Evolutionary conservation across 208 protist species (phyloP), one percentile per base, ranked within the genome.

Genomic region (Trypanosomatidae sp.): DNA sequence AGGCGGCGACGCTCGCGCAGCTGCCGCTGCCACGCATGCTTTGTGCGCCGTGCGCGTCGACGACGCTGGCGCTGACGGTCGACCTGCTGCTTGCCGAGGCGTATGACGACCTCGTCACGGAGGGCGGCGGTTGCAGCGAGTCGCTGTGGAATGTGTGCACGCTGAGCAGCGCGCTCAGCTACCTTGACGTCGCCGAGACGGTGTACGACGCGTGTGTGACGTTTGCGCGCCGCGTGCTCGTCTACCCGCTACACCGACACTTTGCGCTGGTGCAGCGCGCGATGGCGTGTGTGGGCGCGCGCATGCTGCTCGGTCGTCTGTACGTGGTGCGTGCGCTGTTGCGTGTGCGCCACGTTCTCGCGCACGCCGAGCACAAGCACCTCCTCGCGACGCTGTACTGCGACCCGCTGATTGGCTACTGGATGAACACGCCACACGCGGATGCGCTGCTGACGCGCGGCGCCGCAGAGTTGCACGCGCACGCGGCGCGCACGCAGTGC

Each of bases 71-170:
- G n/a, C 47, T 88, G 21, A 90, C 87, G 26, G 48, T 73, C 3
- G 88, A 95, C 46, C 52, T 95, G 27, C 66, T 95, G 6, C 66
- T 85, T 18, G 61, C 82, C 21, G 81, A 92, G 49, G 71, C 67
- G 22, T 95, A 95, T 66, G 84, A 95, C 53, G 78, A 91, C 52
- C 19, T 89, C 39, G 77, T 88, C 18, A 92, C 83, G 13, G 78
- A 91, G 40, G 88, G 84, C 19, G 52, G 44, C 10, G 81, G 81
- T 20, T 92, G 78, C 56, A 76, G 73, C 48, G 90, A 96, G 63
- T 88, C 77, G 13, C 48, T 88, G 30, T 96, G 90, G 87, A 95
- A 85, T 54, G 10, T 94, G 6, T 75, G 65, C 49, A 73, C 78
- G 49, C 54, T 94, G 18, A 88, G 73, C 53, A 70, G 79, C 7